Evolutionary conservation across 176 grass and related monocot species (phyloP).

Genomic region (Ampelocalamus luodianensis): DNA sequence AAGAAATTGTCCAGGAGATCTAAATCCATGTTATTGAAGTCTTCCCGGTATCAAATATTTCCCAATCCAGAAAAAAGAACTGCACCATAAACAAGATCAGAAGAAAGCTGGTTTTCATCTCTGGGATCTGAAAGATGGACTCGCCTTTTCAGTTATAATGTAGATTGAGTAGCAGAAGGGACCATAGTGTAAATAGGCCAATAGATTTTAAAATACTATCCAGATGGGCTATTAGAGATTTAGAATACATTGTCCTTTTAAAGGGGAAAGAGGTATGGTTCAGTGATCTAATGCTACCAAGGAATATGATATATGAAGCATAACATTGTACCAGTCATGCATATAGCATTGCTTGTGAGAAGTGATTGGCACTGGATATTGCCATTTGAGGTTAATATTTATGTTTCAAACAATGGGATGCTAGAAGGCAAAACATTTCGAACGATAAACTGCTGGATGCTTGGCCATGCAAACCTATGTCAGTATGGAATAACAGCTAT

Average conservation of each 20-base stretch:
- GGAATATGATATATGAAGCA: constrained; percentile 16
- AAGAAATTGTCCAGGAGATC: neutral
- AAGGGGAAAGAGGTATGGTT: neutral
- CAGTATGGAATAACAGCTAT: neutral
- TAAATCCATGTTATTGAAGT: neutral
- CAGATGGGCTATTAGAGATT: neutral
- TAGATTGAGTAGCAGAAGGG: neutral
- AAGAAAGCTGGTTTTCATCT: neutral
- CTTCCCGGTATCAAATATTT: neutral
- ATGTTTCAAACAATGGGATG: constrained; percentile 4
- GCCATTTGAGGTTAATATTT: neutral
- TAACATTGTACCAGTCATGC: neutral
- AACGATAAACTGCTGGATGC: constrained; percentile 12
- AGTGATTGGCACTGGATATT: neutral
- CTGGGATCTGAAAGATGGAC: neutral
- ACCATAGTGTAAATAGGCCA: neutral
- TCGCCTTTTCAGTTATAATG: neutral
- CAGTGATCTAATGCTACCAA: constrained; percentile 18
- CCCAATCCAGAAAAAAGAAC: neutral
- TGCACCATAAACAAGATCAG: neutral
- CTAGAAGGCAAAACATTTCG: neutral
- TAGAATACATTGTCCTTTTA: neutral
- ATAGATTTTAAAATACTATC: neutral
- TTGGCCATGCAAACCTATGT: constrained; percentile 13
- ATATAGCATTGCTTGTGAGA: neutral